phyloP scores from a whole-genome alignment of 1,284 basidiomycete genomes.

The Cryptococcus wingfieldii region DNA sequence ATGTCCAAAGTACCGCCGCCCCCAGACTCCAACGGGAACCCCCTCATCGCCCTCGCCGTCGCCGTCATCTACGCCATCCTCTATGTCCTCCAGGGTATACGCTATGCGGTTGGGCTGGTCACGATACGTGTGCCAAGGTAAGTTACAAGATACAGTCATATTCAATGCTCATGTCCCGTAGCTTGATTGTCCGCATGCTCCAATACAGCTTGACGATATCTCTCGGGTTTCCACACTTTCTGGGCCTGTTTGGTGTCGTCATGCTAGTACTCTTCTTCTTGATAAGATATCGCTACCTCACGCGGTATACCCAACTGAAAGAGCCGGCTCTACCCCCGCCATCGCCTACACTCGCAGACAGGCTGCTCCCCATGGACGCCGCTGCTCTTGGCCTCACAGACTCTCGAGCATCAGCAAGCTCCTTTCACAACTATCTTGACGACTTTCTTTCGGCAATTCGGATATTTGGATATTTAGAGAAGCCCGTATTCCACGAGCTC shows the following conservation, averaged over 20 bases:
- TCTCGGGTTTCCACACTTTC: constrained; percentile 84
- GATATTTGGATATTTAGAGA: constrained; percentile 92
- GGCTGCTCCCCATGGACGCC: constrained; percentile 26
- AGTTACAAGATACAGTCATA: background rate
- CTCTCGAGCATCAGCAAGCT: constrained; percentile 58
- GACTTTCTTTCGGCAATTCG: constrained; percentile 91
- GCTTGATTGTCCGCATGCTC: constrained; percentile 55
- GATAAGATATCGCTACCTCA: constrained; percentile 66
- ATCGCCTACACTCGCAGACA: constrained; percentile 30
- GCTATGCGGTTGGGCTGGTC: constrained; percentile 64
- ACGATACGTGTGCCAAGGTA: constrained; percentile 73
- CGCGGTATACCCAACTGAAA: constrained; percentile 64
- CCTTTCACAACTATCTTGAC: constrained; percentile 88
- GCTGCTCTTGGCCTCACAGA: constrained; percentile 62
- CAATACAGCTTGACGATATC: constrained; percentile 84
- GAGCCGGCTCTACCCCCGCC: constrained; percentile 61
- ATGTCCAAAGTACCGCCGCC: constrained; percentile 16
- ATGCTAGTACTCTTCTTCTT: constrained; percentile 71
- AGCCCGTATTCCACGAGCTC: constrained; percentile 92
- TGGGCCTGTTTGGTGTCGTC: constrained; percentile 65
- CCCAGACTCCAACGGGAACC: constrained; percentile 48
- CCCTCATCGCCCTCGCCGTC: constrained; percentile 69
- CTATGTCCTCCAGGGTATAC: constrained; percentile 72
- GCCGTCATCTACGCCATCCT: constrained; percentile 78
- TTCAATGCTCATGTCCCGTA: background rate